phyloP scores from a whole-genome alignment of 2,329 filamentous ascomycete genomes.

The Sclerotinia sclerotiorum region DNA sequence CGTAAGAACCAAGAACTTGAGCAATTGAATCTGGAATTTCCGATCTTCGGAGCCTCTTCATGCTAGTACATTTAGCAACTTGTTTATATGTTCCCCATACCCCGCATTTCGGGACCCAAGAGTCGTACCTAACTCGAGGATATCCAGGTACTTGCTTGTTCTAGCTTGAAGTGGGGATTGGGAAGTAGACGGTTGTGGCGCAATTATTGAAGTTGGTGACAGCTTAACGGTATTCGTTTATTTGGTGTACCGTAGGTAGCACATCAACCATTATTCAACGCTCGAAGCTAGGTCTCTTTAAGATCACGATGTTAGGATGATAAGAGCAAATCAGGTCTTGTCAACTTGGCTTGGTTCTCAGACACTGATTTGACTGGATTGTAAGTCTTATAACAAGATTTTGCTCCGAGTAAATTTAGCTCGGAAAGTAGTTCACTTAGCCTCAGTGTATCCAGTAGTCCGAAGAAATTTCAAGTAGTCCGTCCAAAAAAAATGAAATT shows the following conservation, averaged over 20 bases:
- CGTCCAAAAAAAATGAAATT: too few relatives aligned
- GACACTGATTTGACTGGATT: too few relatives aligned
- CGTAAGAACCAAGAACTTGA: neutral
- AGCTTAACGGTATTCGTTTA: neutral
- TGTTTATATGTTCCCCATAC: neutral
- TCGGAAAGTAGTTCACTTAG: too few relatives aligned
- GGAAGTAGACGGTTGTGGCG: neutral
- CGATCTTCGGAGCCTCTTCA: neutral
- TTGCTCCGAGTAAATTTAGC: neutral
- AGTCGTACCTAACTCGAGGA: neutral
- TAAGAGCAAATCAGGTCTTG: neutral
- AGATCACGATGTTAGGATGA: neutral
- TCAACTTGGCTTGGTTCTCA: neutral
- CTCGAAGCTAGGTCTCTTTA: neutral
- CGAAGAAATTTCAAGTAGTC: too few relatives aligned
- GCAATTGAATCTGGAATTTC: neutral
- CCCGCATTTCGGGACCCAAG: neutral
- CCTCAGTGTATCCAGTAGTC: too few relatives aligned
- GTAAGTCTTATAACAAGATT: neutral
- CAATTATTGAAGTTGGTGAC: neutral
- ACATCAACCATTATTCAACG: neutral
- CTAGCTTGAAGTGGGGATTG: neutral
- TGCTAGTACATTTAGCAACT: neutral
- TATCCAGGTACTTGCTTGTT: neutral
- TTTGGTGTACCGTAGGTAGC: neutral